Base-by-base conservation (phyloP, 1,284 basidiomycete species). In the Taiwanofungus camphoratus region DNA sequence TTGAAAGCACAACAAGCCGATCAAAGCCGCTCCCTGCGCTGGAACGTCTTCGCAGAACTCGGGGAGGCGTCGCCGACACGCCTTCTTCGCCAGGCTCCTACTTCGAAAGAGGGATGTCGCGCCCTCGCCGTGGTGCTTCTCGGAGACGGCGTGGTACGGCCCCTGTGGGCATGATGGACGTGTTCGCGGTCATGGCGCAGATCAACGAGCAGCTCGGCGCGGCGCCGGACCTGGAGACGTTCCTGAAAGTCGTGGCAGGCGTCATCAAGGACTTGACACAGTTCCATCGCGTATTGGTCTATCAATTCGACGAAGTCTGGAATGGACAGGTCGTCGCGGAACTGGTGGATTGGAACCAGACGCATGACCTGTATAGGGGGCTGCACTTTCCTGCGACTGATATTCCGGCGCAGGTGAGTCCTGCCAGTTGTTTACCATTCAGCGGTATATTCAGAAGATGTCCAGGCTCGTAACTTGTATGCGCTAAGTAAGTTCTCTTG, bases 271-370 rank as follows among this genome's bases (percentile, higher is more conserved):
- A 93, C 56, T 59, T 93, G 46, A 86, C 85, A 5, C 84, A 85
- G 58, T 91, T 91, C 58, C 87, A 91, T 59, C 76, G 90, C 7
- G 87, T 92, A n/a, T 69, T 94, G 62, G 73, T 92, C n/a, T 93
- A 93, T 59, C 87, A 91, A 63, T 87, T 87, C 55, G 83, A 87
- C 59, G 82, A 86, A 52, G 50, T 61, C 15, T 82, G 79, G 79
- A 83, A 83, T 56, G 81, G 82, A 12, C 79, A 89, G 58, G 87
- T 90, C 34, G 85, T 92, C 0, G 79, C 87, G 9, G 90, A 93
- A 63, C 67, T 92, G 11, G 82, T 92, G 16, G 89, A 93, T 58
- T 90, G 85, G 86, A 77, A 72, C 44, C 76, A 80, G 58, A 87
- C 87, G 5, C 81, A 82, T 52, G 88, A 92, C 60, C 65, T 93